Conservation (phyloP, 768 basidiomycete species). For the Suillus luteus region DNA sequence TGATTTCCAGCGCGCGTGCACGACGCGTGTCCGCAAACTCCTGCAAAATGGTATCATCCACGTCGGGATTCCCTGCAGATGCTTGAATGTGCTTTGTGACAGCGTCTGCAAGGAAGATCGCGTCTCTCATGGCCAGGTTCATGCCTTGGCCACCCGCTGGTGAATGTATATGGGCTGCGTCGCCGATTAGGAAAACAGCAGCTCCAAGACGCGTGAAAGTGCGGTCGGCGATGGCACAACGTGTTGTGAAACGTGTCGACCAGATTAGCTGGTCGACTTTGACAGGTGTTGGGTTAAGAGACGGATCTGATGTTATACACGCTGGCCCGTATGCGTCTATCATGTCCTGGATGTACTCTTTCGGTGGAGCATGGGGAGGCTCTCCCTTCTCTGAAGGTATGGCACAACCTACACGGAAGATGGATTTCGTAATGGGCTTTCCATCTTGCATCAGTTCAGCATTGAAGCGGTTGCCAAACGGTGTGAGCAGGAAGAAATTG, state of each 20-base stretch:
- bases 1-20: slow-evolving; percentile 43
- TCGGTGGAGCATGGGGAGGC: slow-evolving; percentile 27
- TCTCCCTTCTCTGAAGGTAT: slow-evolving; percentile 32
- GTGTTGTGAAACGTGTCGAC: slow-evolving; percentile 45
- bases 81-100: slow-evolving; percentile 38
- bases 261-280: slow-evolving; percentile 38
- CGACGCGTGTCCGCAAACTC: slow-evolving; percentile 39
- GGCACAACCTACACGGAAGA: slow-evolving; percentile 42
- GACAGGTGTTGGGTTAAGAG: slow-evolving; percentile 26
- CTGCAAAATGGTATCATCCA: slow-evolving; percentile 33
- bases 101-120: slow-evolving; percentile 44
- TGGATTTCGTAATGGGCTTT: slow-evolving; percentile 5
- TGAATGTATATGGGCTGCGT: slow-evolving; percentile 55
- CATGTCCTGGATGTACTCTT: slow-evolving; percentile 8
- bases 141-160: slow-evolving; percentile 61
- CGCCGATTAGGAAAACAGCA: slow-evolving; percentile 31
- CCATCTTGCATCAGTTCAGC: neutral
- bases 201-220: slow-evolving; percentile 33
- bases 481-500: slow-evolving; percentile 35
- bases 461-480: slow-evolving; percentile 27
- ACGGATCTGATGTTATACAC: slow-evolving; percentile 6
- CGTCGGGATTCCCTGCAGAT: slow-evolving; percentile 13
- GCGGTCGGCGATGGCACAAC: slow-evolving; percentile 41
- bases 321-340: slow-evolving; percentile 2
- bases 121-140: slow-evolving; percentile 58